These are phyloP conservation scores for Aspergillus funiculosus DNA, from an alignment of 495 filamentous ascomycete species.

Conservation along the genomic window DNA sequence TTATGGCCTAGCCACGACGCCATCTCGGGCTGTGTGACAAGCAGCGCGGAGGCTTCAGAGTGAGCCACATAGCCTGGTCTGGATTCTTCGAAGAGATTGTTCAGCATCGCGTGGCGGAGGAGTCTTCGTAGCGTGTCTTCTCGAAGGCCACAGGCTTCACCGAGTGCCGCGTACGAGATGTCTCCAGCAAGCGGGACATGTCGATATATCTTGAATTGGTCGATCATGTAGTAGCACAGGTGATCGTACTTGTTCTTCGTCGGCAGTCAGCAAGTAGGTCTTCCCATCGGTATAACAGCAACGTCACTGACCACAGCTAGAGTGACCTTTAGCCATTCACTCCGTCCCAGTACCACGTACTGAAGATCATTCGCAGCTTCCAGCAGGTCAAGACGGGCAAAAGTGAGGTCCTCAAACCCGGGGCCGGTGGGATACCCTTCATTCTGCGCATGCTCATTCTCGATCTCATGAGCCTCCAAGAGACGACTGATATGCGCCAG, in stretches of 20 bases:
- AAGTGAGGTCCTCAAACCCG: not conserved
- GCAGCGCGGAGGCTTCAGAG: not conserved
- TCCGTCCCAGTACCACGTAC: not conserved
- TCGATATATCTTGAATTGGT: not conserved
- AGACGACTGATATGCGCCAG: not conserved
- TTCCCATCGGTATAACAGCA: not conserved
- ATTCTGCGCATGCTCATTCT: not conserved
- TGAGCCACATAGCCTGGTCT: constrained; percentile 3
- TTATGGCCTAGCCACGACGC: constrained; percentile 3
- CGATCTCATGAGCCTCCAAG: not conserved
- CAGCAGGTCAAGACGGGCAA: not conserved
- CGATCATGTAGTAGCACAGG: constrained; percentile 2
- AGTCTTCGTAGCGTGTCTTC: not conserved
- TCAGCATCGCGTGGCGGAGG: constrained; percentile 1
- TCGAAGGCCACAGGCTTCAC: not conserved
- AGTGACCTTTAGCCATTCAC: not conserved
- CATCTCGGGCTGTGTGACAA: not conserved
- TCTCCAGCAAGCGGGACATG: not conserved
- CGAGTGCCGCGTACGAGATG: not conserved
- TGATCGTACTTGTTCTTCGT: not conserved
- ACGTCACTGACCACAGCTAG: not conserved
- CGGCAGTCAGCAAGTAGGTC: not conserved
- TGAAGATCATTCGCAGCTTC: not conserved
- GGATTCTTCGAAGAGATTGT: not conserved
- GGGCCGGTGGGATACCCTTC: not conserved